Evolutionary conservation across 805 yeast genomes (phyloP).

Genomic region (Kockiozyma suomiensis): DNA sequence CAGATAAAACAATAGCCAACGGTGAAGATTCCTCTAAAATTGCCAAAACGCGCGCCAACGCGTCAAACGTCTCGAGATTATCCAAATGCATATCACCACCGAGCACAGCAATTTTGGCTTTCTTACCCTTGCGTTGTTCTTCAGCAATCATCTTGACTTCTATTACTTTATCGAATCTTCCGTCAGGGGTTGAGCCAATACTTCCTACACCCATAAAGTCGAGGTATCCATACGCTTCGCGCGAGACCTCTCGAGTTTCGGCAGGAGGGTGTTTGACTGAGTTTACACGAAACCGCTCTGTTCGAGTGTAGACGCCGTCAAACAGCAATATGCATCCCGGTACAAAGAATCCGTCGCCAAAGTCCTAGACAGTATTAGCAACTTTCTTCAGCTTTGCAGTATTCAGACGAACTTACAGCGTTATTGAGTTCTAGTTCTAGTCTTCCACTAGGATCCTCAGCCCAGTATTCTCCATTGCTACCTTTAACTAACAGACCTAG

Average conservation of each 20-base stretch:
- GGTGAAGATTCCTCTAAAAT: slow-evolving; percentile 64
- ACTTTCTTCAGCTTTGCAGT: too few relatives aligned
- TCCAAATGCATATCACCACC: slow-evolving; percentile 78
- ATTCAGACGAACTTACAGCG: slow-evolving; percentile 42
- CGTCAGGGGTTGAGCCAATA: slow-evolving; percentile 42
- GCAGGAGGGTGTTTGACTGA: slow-evolving; percentile 86
- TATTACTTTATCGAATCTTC: slow-evolving; percentile 64
- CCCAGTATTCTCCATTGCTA: slow-evolving; percentile 65
- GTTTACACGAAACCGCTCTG: slow-evolving; percentile 67
- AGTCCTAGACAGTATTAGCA: slow-evolving; percentile 44
- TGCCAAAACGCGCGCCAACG: slow-evolving; percentile 62
- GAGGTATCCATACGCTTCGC: slow-evolving; percentile 73
- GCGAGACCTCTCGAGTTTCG: slow-evolving; percentile 66
- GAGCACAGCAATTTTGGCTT: slow-evolving; percentile 53
- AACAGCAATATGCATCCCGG: slow-evolving; percentile 77
- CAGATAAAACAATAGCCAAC: slow-evolving; percentile 71
- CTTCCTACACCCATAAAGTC: slow-evolving; percentile 61
- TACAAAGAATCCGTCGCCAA: slow-evolving; percentile 63
- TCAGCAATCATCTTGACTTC: slow-evolving; percentile 56
- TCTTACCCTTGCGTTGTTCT: slow-evolving; percentile 61
- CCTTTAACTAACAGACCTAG: slow-evolving; percentile 74
- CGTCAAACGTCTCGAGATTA: slow-evolving; percentile 59
- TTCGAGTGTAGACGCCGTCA: slow-evolving; percentile 75
- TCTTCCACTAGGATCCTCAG: slow-evolving; percentile 80
- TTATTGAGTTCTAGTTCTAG: slow-evolving; percentile 61